phyloP scores from a whole-genome alignment of 2,329 filamentous ascomycete genomes.

The Monosporascus sp. region DNA sequence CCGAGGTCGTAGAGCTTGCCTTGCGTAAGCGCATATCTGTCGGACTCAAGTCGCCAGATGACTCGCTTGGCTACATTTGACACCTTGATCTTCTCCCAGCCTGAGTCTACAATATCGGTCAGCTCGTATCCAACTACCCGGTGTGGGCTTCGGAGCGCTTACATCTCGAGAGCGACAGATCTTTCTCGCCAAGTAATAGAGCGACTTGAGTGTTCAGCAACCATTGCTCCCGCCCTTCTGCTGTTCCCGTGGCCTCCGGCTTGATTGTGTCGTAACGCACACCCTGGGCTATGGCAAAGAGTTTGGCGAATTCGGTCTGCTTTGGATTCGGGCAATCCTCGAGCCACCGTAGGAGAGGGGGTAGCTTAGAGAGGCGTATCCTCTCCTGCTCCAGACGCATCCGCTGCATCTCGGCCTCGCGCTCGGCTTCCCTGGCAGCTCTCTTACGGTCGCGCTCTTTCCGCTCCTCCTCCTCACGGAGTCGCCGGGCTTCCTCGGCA shows the following conservation, averaged over 20 bases:
- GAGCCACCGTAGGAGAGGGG: conserved; percentile 57
- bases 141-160: conserved; percentile 25
- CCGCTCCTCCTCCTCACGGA: conserved; percentile 47
- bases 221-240: conserved; percentile 60
- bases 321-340: conserved; percentile 48
- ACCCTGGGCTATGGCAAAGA: conserved; percentile 53
- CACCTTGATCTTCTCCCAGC: conserved; percentile 52
- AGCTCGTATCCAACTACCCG: background rate
- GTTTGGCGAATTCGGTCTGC: conserved; percentile 41
- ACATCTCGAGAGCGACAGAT: conserved; percentile 55
- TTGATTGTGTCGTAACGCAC: conserved; percentile 60
- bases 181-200: conserved; percentile 59
- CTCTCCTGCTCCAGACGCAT: conserved; percentile 50
- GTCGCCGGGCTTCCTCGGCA: conserved; percentile 42
- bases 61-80: conserved; percentile 49
- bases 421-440: conserved; percentile 37
- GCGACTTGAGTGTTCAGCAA: conserved; percentile 60
- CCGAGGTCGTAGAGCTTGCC: conserved; percentile 47
- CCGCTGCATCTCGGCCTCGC: conserved; percentile 46
- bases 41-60: conserved; percentile 55
- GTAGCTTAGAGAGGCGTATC: conserved; percentile 49
- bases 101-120: conserved; percentile 39
- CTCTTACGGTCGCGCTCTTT: conserved; percentile 41
- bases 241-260: conserved; percentile 43
- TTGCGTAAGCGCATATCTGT: conserved; percentile 49